Evolutionary conservation across 331 rosid species (phyloP).

Genomic region (Cydonia oblonga): DNA sequence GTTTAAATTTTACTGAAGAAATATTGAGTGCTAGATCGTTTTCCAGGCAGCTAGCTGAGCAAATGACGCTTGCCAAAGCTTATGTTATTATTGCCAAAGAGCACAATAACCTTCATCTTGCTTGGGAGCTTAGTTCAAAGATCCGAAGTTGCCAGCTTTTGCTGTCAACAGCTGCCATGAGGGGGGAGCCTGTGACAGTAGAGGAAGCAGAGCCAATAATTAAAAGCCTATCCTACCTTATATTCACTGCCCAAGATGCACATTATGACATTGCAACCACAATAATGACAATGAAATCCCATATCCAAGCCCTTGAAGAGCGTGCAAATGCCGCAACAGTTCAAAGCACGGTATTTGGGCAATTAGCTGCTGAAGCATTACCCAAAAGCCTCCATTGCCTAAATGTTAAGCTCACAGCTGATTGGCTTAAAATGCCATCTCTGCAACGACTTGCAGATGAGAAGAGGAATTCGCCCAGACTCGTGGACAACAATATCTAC

Average conservation of each 20-base stretch:
- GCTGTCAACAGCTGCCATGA: slow-evolving; percentile 84
- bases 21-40: slow-evolving; percentile 64
- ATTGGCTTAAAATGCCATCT: slow-evolving; percentile 61
- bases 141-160: slow-evolving; percentile 86
- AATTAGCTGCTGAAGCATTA: slow-evolving; percentile 73
- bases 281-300: slow-evolving; percentile 90
- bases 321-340: slow-evolving; percentile 80
- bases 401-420: slow-evolving; percentile 65
- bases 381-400: slow-evolving; percentile 88
- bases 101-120: slow-evolving; percentile 93
- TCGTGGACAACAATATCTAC: slow-evolving; percentile 75
- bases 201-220: slow-evolving; percentile 90
- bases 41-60: slow-evolving; percentile 82
- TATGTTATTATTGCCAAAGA: slow-evolving; percentile 94
- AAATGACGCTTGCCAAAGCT: slow-evolving; percentile 89
- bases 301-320: slow-evolving; percentile 92
- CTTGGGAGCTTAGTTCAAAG: slow-evolving; percentile 85
- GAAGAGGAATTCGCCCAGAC: slow-evolving; percentile 64
- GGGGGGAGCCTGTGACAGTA: slow-evolving; percentile 65
- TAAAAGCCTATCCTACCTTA: slow-evolving; percentile 65
- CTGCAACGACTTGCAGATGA: slow-evolving; percentile 53
- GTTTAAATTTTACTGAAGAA: slow-evolving; percentile 74
- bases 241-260: slow-evolving; percentile 79
- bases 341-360: slow-evolving; percentile 80
- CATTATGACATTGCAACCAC: slow-evolving; percentile 95